Evolutionary conservation across 768 basidiomycete species (phyloP).

Genomic region (Rossbeevera mucosa): DNA sequence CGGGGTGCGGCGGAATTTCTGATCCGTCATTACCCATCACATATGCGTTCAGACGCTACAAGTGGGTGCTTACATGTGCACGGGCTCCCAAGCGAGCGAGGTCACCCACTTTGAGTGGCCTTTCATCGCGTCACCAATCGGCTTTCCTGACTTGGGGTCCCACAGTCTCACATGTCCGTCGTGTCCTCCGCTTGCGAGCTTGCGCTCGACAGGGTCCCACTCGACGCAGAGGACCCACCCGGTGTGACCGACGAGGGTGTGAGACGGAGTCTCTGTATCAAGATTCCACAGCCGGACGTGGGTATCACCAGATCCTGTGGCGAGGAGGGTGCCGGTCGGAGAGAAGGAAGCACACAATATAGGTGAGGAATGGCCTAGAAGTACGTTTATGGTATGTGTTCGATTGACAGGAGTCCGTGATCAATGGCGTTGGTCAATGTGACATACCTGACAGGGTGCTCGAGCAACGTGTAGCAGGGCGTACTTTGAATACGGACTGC

Average conservation of each 20-base stretch:
- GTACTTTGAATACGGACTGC: constrained; percentile 91
- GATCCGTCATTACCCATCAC: constrained; percentile 2
- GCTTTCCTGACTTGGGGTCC: constrained; percentile 90
- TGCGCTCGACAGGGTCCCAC: constrained; percentile 92
- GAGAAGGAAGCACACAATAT: constrained; percentile 96
- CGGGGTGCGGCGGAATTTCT: constrained; percentile 80
- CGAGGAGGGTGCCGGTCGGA: constrained; percentile 85
- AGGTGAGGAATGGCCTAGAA: constrained; percentile 80
- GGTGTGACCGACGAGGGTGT: constrained; percentile 80
- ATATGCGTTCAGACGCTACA: constrained; percentile 4
- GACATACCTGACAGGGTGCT: constrained; percentile 78
- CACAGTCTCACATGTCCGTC: constrained; percentile 91
- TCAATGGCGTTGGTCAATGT: neutral
- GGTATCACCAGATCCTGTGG: constrained; percentile 94
- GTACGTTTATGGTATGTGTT: constrained; percentile 3
- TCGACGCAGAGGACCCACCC: constrained; percentile 98
- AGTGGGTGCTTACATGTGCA: constrained; percentile 65
- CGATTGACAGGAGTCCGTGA: constrained; percentile 1
- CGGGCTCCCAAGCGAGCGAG: constrained; percentile 92
- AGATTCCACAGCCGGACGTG: constrained; percentile 93
- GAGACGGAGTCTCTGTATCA: constrained; percentile 86
- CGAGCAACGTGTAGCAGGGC: constrained; percentile 91
- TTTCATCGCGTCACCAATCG: constrained; percentile 81
- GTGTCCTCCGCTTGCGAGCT: constrained; percentile 89
- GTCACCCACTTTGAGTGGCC: constrained; percentile 98